Conservation (phyloP, 345 rosid species). For the Fremontodendron californicum region DNA sequence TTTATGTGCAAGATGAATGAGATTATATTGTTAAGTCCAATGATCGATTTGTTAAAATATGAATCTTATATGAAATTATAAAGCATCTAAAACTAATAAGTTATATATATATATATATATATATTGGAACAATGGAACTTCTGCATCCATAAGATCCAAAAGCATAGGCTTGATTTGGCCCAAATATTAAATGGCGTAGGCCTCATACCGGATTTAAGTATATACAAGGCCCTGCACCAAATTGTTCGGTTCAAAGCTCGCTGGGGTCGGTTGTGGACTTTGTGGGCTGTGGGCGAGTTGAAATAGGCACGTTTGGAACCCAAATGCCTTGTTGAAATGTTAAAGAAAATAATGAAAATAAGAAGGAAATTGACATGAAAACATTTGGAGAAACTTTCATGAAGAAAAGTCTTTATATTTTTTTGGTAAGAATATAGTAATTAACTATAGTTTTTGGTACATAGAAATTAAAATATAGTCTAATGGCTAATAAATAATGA, state of each 20-base stretch:
- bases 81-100: no score
- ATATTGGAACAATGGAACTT: no score
- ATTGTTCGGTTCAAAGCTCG: not conserved
- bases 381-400: not conserved
- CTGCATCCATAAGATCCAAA: not conserved
- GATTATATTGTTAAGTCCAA: no score
- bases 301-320: not conserved
- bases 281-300: not conserved
- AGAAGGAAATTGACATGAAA: no score
- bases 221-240: no score
- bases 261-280: not conserved
- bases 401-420: not conserved
- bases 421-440: not conserved
- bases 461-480: not conserved
- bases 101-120: no score
- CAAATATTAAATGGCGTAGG: no score
- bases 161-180: not conserved
- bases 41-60: no score
- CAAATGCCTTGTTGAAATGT: not conserved
- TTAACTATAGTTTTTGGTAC: not conserved
- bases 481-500: not conserved
- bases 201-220: no score
- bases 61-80: no score
- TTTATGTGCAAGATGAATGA: no score
- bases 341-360: no score